Evolutionary conservation across 2,329 filamentous ascomycete genomes (phyloP).

Genomic region (Epichloe uncinata): DNA sequence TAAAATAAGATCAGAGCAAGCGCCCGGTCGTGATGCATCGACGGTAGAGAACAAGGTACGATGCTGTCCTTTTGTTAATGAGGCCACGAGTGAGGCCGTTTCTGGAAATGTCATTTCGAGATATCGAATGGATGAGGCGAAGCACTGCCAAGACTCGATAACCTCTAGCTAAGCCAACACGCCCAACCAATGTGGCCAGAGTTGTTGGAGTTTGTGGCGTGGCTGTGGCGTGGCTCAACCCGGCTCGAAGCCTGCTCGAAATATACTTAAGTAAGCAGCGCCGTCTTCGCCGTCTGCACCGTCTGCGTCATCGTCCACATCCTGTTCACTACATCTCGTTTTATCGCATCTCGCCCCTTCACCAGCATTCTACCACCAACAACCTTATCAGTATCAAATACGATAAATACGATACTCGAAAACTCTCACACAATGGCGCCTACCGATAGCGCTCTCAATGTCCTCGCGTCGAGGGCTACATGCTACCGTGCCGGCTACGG

Average conservation of each 20-base stretch:
- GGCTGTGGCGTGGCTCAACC: background rate
- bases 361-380: background rate
- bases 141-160: too few species aligned
- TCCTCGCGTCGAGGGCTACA: constrained; percentile 4
- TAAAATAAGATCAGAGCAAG: too few species aligned
- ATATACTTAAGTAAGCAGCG: background rate
- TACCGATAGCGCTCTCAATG: background rate
- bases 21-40: too few species aligned
- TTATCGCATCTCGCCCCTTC: background rate
- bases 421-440: constrained; percentile 1
- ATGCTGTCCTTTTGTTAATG: too few species aligned
- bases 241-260: too few species aligned
- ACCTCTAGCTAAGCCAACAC: too few species aligned
- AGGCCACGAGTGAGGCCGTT: too few species aligned
- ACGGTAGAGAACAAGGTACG: too few species aligned
- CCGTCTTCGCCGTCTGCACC: background rate
- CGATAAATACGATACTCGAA: background rate
- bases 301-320: constrained; percentile 1
- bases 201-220: background rate
- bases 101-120: too few species aligned
- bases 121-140: too few species aligned
- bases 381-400: background rate
- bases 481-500: constrained; percentile 13
- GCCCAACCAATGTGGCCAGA: too few species aligned
- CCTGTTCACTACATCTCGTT: background rate